Evolutionary conservation across 257 asterid species (phyloP).

Genomic region (Solanum microdontum): DNA sequence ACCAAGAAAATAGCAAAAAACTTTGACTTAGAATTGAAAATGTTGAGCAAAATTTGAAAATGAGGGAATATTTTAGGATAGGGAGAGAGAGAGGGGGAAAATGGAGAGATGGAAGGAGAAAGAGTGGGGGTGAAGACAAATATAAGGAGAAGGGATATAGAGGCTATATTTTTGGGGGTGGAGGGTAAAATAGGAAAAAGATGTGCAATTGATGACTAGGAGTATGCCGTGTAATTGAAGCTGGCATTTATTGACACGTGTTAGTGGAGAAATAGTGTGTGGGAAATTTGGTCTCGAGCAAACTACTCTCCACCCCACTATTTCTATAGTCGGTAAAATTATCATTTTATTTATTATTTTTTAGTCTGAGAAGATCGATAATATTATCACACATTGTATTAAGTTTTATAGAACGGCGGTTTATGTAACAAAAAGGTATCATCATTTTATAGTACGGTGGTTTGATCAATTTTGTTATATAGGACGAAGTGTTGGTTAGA

Average conservation of each 20-base stretch:
- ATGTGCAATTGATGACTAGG: not conserved
- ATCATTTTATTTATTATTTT: not conserved
- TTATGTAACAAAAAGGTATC: not conserved
- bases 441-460: not conserved
- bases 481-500: accelerated
- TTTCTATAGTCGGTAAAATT: not conserved
- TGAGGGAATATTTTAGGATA: not conserved
- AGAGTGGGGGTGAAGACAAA: not conserved
- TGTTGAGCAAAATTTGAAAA: not conserved
- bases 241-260: not conserved
- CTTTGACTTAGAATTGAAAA: not conserved
- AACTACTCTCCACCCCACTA: not conserved
- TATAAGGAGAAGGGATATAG: not conserved
- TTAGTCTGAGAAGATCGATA: accelerated
- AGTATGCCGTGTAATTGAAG: not conserved
- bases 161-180: not conserved
- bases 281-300: not conserved
- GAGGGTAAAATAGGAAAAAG: not conserved
- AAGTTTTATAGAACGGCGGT: too few species aligned
- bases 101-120: not conserved
- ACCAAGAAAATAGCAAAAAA: not conserved
- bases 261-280: not conserved
- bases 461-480: not conserved
- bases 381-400: not conserved
- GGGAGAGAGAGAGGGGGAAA: not conserved